Percentiles rank a stretch among this genome's conserved stretches.
phyloP scores from a whole-genome alignment of 2,329 filamentous ascomycete species.

The Xylaria sp. region DNA sequence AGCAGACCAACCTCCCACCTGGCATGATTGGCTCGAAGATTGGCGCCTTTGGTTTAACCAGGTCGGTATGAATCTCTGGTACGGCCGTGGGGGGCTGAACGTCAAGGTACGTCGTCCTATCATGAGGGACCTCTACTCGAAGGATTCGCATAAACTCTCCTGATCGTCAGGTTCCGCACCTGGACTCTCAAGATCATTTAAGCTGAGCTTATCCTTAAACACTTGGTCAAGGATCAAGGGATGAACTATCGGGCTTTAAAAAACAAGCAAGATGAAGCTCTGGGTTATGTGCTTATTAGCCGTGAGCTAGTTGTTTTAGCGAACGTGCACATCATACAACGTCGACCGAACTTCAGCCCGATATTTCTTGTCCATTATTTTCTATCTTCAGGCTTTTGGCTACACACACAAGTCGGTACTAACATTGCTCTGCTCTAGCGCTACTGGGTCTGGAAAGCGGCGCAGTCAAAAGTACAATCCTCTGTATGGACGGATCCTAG shows the following conservation, averaged over 20 bases:
- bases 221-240: conserved; percentile 11
- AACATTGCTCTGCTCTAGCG: conserved; percentile 54
- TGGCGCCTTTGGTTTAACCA: conserved; percentile 76
- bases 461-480: conserved; percentile 70
- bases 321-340: conserved; percentile 40
- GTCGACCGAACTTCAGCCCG: conserved; percentile 27
- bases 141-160: conserved; percentile 7
- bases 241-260: conserved; percentile 5
- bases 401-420: conserved; percentile 27
- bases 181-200: conserved; percentile 16
- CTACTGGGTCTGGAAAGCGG: conserved; percentile 78
- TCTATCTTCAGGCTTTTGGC: conserved; percentile 10
- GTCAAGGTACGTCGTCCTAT: conserved; percentile 58
- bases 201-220: conserved; percentile 9
- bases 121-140: not conserved
- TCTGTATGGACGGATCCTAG: conserved; percentile 72
- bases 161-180: not conserved
- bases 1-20: conserved; percentile 61
- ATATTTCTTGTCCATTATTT: conserved; percentile 2
- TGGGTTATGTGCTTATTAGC: conserved; percentile 24
- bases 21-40: conserved; percentile 70
- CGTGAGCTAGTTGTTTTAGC: conserved; percentile 37
- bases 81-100: conserved; percentile 75
- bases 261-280: conserved; percentile 1
- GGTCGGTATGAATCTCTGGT: conserved; percentile 73